Percentiles rank a stretch among this genome's conserved stretches.
Conservation (phyloP, 176 grass and related monocot genomes). For the Phoenix roebelenii region DNA sequence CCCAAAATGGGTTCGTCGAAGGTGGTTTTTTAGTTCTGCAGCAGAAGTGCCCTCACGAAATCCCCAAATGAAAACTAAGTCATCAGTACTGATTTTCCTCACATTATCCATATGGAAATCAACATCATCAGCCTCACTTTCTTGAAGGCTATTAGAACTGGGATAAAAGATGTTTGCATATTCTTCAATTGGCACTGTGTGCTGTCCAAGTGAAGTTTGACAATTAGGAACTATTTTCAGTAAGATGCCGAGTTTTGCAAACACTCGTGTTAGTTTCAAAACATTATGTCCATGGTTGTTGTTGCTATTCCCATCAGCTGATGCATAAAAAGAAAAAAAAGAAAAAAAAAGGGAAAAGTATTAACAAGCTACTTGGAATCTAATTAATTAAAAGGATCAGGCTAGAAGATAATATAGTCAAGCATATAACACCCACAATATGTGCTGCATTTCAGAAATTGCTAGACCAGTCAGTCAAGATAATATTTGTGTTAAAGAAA, state of each 20-base stretch:
- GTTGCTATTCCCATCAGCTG: slow-evolving; percentile 38
- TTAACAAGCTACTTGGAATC: background rate
- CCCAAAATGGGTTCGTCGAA: slow-evolving; percentile 37
- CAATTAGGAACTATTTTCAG: slow-evolving; percentile 35
- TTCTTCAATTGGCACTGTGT: slow-evolving; percentile 43
- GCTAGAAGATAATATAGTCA: too few species aligned
- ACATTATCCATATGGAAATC: slow-evolving; percentile 20
- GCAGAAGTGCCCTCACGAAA: slow-evolving; percentile 29
- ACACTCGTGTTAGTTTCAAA: slow-evolving; percentile 64
- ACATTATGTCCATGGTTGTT: slow-evolving; percentile 62
- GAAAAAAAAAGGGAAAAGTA: slow-evolving; percentile 3
- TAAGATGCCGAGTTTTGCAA: slow-evolving; percentile 56
- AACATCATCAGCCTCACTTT: slow-evolving; percentile 34
- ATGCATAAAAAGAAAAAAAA: background rate
- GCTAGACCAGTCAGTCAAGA: too few species aligned
- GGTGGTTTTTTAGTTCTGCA: slow-evolving; percentile 39
- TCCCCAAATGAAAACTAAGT: slow-evolving; percentile 74
- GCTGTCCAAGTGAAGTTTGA: slow-evolving; percentile 18
- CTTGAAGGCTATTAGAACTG: slow-evolving; percentile 16
- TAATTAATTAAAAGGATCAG: too few species aligned
- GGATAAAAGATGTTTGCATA: slow-evolving; percentile 68
- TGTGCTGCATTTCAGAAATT: too few species aligned
- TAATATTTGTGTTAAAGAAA: too few species aligned
- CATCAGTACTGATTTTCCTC: slow-evolving; percentile 27
- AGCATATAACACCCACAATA: too few species aligned